phyloP scores from a whole-genome alignment of 2,329 filamentous ascomycete genomes.

The Hypoxylon sp. region DNA sequence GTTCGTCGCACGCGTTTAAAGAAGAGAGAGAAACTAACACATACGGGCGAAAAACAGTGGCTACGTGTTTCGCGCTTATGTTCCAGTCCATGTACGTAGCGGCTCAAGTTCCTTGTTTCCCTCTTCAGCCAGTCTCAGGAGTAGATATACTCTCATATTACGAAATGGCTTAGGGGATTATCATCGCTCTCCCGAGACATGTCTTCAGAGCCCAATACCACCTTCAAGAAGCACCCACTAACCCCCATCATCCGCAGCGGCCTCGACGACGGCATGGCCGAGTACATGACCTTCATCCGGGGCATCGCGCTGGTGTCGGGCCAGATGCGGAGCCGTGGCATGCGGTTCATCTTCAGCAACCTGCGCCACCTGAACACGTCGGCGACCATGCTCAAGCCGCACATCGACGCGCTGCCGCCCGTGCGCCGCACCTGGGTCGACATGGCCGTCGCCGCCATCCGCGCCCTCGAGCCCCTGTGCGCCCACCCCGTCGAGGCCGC shows the following conservation, averaged over 20 bases:
- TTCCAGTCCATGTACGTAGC: constrained; percentile 69
- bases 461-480: constrained; percentile 54
- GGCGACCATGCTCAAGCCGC: constrained; percentile 52
- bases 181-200: too few species aligned
- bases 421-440: constrained; percentile 56
- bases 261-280: constrained; percentile 65
- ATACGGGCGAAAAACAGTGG: constrained; percentile 48
- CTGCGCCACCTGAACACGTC: constrained; percentile 53
- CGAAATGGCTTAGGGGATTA: too few species aligned
- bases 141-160: too few species aligned
- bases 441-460: constrained; percentile 55
- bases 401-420: constrained; percentile 56
- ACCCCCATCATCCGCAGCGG: too few species aligned
- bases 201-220: too few species aligned
- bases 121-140: too few species aligned
- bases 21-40: neutral
- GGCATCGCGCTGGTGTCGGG: constrained; percentile 63
- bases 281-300: constrained; percentile 68
- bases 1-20: neutral
- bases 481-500: constrained; percentile 52
- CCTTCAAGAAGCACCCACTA: too few species aligned
- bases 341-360: constrained; percentile 60
- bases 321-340: constrained; percentile 60
- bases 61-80: constrained; percentile 65
- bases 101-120: too few species aligned